A percentile compares a stretch with the other conserved stretches of the same genome.
Conservation (phyloP, 1,139 yeast species). For the Yamadazyma membranifaciens region DNA sequence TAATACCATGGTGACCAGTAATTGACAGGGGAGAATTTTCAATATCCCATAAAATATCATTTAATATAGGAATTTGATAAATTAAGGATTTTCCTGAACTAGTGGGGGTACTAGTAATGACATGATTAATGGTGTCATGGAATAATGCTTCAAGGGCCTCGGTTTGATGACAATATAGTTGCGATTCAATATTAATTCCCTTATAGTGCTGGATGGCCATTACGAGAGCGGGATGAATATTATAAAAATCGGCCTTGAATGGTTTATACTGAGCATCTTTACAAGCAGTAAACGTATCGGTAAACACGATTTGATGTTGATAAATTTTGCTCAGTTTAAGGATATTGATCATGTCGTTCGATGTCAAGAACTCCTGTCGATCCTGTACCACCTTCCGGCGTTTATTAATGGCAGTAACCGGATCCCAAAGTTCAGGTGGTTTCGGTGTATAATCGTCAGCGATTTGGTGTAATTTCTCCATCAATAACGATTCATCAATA, state of each 20-base stretch:
- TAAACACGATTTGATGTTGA: slow-evolving; percentile 52
- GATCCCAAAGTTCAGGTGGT: slow-evolving; percentile 29
- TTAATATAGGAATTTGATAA: slow-evolving; percentile 82
- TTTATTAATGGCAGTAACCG: slow-evolving; percentile 24
- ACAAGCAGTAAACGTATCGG: slow-evolving; percentile 24
- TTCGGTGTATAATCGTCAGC: slow-evolving; percentile 47
- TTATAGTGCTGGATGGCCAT: slow-evolving; percentile 51
- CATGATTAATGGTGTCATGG: slow-evolving; percentile 46
- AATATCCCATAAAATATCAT: slow-evolving; percentile 48
- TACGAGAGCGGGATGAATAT: slow-evolving; percentile 44
- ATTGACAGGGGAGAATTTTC: slow-evolving; percentile 14
- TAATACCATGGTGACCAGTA: slow-evolving; percentile 8
- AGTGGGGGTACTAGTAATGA: slow-evolving; percentile 87
- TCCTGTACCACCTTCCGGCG: slow-evolving; percentile 9
- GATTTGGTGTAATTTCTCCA: slow-evolving; percentile 25
- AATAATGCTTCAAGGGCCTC: slow-evolving; percentile 63
- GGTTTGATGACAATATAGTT: slow-evolving; percentile 78
- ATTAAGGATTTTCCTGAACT: slow-evolving; percentile 94
- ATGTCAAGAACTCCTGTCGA: slow-evolving; percentile 18
- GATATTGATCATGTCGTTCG: slow-evolving; percentile 42
- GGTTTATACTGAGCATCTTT: slow-evolving; percentile 18
- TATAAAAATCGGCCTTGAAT: slow-evolving; percentile 33
- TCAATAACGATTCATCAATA: slow-evolving; percentile 10
- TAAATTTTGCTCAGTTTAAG: slow-evolving; percentile 50
- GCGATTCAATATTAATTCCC: slow-evolving; percentile 41